These are phyloP conservation scores for Cephaloascus fragrans DNA, from an alignment of 805 yeast genomes.

Conservation along the genomic window DNA sequence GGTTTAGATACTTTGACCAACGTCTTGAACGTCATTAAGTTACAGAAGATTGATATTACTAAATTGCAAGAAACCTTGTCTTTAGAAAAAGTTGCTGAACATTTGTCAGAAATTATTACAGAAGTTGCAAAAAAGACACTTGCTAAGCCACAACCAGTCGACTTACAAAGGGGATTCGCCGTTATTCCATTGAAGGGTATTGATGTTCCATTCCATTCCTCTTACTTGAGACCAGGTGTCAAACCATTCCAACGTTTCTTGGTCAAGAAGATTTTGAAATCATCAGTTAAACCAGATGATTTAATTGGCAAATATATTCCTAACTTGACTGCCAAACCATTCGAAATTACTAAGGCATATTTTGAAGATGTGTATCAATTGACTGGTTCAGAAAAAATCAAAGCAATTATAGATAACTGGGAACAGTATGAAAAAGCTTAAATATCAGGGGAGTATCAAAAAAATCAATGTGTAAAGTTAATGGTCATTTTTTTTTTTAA, in stretches of 20 bases:
- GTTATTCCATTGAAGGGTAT: conserved; percentile 97
- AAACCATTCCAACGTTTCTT: conserved; percentile 98
- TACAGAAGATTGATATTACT: conserved; percentile 89
- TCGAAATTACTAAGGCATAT: conserved; percentile 91
- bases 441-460: background rate
- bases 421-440: conserved; percentile 60
- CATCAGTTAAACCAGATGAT: conserved; percentile 90
- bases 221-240: conserved; percentile 97
- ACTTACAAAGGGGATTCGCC: conserved; percentile 95
- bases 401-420: conserved; percentile 91
- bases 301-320: conserved; percentile 95
- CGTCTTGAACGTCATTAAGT: conserved; percentile 84
- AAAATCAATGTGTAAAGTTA: background rate
- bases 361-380: conserved; percentile 91
- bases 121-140: conserved; percentile 75
- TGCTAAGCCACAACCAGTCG: conserved; percentile 95
- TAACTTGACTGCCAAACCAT: conserved; percentile 96
- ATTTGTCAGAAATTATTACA: conserved; percentile 75
- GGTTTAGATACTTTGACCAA: conserved; percentile 89
- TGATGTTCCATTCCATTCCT: conserved; percentile 99
- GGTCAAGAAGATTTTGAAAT: conserved; percentile 89
- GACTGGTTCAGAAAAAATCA: conserved; percentile 87
- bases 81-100: conserved; percentile 81
- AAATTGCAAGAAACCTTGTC: conserved; percentile 76
- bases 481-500: background rate